phyloP scores from a whole-genome alignment of 139 green algal genomes.

The Microglena sp. region DNA sequence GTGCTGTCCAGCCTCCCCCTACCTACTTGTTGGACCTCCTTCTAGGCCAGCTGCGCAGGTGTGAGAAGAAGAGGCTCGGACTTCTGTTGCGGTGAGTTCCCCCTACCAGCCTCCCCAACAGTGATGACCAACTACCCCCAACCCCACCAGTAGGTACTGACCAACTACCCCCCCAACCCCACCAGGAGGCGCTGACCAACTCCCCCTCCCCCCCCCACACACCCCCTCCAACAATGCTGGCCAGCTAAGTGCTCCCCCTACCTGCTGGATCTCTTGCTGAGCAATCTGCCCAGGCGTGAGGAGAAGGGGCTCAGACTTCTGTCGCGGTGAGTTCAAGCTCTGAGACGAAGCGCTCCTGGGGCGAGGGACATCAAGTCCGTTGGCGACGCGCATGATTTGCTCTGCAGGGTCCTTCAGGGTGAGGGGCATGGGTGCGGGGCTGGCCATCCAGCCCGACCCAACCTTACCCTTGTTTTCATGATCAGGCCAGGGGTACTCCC shows the following conservation, averaged over 20 bases:
- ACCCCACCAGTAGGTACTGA: too few relatives aligned
- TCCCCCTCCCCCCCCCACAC: too few relatives aligned
- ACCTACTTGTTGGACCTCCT: background rate
- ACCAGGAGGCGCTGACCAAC: too few relatives aligned
- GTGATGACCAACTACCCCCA: too few relatives aligned
- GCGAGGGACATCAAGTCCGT: background rate
- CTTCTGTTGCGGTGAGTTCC: background rate
- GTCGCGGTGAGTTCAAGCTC: background rate
- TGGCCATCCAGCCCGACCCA: slow-evolving; percentile 25
- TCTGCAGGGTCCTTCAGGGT: background rate
- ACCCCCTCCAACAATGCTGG: too few relatives aligned
- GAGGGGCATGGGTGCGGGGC: slow-evolving; percentile 4
- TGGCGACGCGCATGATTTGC: slow-evolving; percentile 1
- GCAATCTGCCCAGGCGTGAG: background rate
- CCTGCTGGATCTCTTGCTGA: background rate
- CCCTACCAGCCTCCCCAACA: too few relatives aligned
- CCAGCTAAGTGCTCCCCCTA: background rate
- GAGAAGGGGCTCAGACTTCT: background rate
- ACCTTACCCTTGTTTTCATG: slow-evolving; percentile 8
- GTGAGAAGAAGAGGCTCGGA: background rate
- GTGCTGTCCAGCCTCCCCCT: too few relatives aligned
- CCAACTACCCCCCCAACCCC: too few relatives aligned
- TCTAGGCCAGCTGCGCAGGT: background rate
- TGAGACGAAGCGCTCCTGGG: background rate
- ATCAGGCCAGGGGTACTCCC: slow-evolving; percentile 27